Evolutionary conservation across 1,284 basidiomycete species (phyloP).

Genomic region (Ganoderma lucidum): DNA sequence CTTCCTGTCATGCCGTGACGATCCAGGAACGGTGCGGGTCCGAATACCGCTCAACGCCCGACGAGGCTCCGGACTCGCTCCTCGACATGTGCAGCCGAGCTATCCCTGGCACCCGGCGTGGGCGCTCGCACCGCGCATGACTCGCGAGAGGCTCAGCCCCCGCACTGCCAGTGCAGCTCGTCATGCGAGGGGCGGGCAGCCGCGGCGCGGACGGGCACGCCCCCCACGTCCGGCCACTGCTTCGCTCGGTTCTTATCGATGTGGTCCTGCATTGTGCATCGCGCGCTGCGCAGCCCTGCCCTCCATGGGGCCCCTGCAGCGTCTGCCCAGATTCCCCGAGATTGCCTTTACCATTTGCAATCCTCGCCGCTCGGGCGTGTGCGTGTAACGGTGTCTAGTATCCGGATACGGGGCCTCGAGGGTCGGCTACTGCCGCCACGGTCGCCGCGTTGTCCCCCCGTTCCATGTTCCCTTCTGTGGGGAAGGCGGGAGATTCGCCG

Average conservation of each 20-base stretch:
- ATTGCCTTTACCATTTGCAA: constrained; percentile 27
- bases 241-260: constrained; percentile 29
- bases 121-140: constrained; percentile 26
- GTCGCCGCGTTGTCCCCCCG: constrained; percentile 22
- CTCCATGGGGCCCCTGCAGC: constrained; percentile 5
- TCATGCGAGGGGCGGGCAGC: constrained; percentile 18
- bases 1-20: constrained; percentile 8
- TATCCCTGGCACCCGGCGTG: constrained; percentile 16
- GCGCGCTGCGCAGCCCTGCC: constrained; percentile 13
- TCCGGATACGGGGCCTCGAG: constrained; percentile 16
- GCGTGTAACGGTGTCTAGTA: constrained; percentile 4
- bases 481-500: constrained; percentile 2
- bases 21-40: constrained; percentile 24
- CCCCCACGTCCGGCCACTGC: constrained; percentile 25
- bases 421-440: constrained; percentile 8
- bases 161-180: constrained; percentile 19
- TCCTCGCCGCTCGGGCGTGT: constrained; percentile 27
- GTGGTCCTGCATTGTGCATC: constrained; percentile 18
- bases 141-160: constrained; percentile 22
- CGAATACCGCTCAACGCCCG: constrained; percentile 31
- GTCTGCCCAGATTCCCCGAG: constrained; percentile 30
- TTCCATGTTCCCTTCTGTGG: constrained; percentile 12
- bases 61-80: constrained; percentile 30
- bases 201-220: constrained; percentile 22
- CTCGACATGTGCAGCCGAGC: constrained; percentile 19